Percentiles rank a stretch among this genome's conserved stretches.
Evolutionary conservation across 176 grass and related monocot species (phyloP).

Genomic region (Cymbopogon citratus): DNA sequence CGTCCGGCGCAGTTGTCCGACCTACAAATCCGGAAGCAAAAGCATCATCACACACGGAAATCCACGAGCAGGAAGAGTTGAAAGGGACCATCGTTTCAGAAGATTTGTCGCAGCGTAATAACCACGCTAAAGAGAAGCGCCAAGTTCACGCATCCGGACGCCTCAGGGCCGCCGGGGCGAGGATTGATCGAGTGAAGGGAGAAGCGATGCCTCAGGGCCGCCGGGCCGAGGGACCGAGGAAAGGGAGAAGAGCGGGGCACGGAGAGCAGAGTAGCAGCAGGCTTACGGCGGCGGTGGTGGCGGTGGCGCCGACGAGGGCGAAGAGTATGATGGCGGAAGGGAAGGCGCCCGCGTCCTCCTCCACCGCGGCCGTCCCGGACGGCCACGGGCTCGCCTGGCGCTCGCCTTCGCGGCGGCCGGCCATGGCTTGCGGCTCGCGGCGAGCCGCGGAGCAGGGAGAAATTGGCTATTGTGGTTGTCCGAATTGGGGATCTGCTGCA

Average conservation of each 20-base stretch:
- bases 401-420: constrained; percentile 12
- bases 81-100: not conserved
- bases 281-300: constrained; percentile 42
- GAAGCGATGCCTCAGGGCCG: too few relatives aligned
- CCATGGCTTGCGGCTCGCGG: constrained; percentile 20
- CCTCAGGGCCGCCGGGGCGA: too few relatives aligned
- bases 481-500: constrained; percentile 24
- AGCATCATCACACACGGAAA: not conserved
- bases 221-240: too few relatives aligned
- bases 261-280: not conserved
- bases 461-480: too few relatives aligned
- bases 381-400: not conserved
- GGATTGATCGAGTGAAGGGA: too few relatives aligned
- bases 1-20: constrained; percentile 48
- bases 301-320: constrained; percentile 48
- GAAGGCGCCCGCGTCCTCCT: constrained; percentile 9
- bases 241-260: not conserved
- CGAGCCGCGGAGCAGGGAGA: too few relatives aligned
- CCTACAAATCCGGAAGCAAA: constrained; percentile 22
- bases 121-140: not conserved
- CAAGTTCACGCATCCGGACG: not conserved
- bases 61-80: not conserved
- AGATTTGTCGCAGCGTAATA: not conserved
- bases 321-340: constrained; percentile 31
- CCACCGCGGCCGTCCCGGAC: not conserved